Percentiles rank a stretch among this genome's conserved stretches.
phyloP scores from a whole-genome alignment of 192 early-diverging fungal genomes.

The Gaertneriomyces sp. region DNA sequence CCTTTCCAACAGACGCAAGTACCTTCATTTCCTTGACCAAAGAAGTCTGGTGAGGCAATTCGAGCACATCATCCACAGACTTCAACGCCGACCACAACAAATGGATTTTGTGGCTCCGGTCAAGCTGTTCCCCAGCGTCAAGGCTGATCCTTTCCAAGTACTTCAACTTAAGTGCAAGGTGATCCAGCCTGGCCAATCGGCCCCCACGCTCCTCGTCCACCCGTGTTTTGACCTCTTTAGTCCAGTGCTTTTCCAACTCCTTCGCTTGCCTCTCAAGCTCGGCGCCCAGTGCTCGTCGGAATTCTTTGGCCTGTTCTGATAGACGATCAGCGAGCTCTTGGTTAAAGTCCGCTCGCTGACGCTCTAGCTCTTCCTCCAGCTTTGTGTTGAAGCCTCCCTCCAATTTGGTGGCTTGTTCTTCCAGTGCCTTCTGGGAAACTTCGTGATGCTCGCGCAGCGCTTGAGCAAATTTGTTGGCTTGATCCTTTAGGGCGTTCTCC shows the following conservation, averaged over 20 bases:
- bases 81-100: constrained; percentile 62
- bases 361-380: constrained; percentile 42
- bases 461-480: constrained; percentile 45
- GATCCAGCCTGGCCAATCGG: constrained; percentile 80
- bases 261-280: constrained; percentile 65
- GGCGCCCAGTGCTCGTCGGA: constrained; percentile 52
- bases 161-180: constrained; percentile 72
- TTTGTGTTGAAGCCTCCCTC: constrained; percentile 44
- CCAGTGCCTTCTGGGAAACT: constrained; percentile 53
- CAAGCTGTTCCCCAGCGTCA: constrained; percentile 65
- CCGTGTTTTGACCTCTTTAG: constrained; percentile 67
- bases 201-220: constrained; percentile 90
- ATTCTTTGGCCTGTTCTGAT: constrained; percentile 34
- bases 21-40: constrained; percentile 71
- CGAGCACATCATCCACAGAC: constrained; percentile 57
- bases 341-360: constrained; percentile 50
- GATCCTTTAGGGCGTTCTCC: constrained; percentile 45
- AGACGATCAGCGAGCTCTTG: constrained; percentile 39
- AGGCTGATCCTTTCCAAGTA: constrained; percentile 66
- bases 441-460: constrained; percentile 41
- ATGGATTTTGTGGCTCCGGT: constrained; percentile 60
- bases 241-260: constrained; percentile 67
- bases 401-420: constrained; percentile 52
- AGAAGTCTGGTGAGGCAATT: constrained; percentile 39
- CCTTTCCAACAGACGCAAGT: constrained; percentile 49